phyloP scores from a whole-genome alignment of 495 filamentous ascomycete species.

The Aspergillus diversus region DNA sequence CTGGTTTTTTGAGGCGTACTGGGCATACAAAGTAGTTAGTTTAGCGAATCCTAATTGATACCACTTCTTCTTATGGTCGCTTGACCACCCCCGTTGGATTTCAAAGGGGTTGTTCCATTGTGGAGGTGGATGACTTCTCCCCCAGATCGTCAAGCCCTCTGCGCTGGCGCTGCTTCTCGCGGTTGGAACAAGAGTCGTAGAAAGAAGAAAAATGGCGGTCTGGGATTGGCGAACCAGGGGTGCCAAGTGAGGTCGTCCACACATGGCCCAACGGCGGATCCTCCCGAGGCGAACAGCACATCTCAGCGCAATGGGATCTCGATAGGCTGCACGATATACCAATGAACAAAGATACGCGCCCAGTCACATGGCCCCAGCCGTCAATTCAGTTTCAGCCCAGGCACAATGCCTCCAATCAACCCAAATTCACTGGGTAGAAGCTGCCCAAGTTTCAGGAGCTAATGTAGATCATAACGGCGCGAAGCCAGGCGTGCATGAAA shows the following conservation, averaged over 20 bases:
- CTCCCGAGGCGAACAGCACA: conserved; percentile 3
- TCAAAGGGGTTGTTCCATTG: background rate
- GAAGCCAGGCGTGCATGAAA: conserved; percentile 15
- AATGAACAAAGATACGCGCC: conserved; percentile 4
- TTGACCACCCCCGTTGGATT: background rate
- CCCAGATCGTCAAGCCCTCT: background rate
- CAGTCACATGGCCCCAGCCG: conserved; percentile 12
- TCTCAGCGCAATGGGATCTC: background rate
- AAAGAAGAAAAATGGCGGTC: background rate
- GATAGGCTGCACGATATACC: background rate
- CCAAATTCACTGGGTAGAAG: conserved; percentile 2
- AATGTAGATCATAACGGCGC: conserved; percentile 18
- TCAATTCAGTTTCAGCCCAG: conserved; percentile 14
- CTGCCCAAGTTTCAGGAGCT: conserved; percentile 17
- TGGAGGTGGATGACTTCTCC: background rate
- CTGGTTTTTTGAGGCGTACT: background rate
- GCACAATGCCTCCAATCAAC: conserved; percentile 11
- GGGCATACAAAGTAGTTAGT: background rate
- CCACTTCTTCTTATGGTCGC: background rate
- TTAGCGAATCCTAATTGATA: background rate
- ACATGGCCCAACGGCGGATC: conserved; percentile 3
- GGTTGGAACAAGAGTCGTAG: no score
- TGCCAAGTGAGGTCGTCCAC: conserved; percentile 3
- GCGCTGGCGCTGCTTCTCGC: background rate
- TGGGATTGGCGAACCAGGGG: background rate